Base-by-base conservation (phyloP, 1,284 basidiomycete species). In the Sporisorium sorghi region DNA sequence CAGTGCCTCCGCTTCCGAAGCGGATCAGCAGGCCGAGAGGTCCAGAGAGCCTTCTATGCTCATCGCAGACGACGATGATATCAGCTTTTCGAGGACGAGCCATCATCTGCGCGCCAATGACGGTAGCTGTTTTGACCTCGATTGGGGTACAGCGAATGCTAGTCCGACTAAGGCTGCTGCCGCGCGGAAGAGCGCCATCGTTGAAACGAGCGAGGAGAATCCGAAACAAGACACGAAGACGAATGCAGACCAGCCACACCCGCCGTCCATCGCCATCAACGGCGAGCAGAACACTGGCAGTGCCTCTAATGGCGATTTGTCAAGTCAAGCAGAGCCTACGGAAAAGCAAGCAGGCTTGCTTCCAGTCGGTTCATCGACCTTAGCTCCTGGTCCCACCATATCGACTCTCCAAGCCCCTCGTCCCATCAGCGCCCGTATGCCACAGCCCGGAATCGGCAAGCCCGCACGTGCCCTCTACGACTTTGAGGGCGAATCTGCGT, bases 401-500 rank as follows among this genome's bases (percentile, higher is more conserved):
- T 61, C 62, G 6, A 44, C 32, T 9, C 51, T 58, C 5, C 32
- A 44, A 3, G 46, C 58, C n/a, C 23, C 58, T 11, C 62, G 63
- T 15, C 58, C 59, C 1, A 17, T 44, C 28, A 58, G 53, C 32
- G 44, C 53, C 8, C 60, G 54, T 19, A 35, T 67, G 46, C 58
- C 55, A 5, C 60, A 43, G 5, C 62, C 68, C 7, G 73, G 73
- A 2, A 61, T 76, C 21, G 78, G 78, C 21, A 61, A 62, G 43
- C 49, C 66, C 1, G 79, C 79, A n/a, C 57, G 77, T 5, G 79
- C 79, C 3, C 58, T 81, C 2, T 81, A 72, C 58, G 79, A 72
- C 55, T 78, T 81, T 44, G 61, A 68, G 6, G 79, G 79, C 19
- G 77, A 81, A 37, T 43, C 72, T 2, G 54, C 65, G 0, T 80